Evolutionary conservation across 352 stramenopile species (phyloP), one percentile per base, ranked within the genome.

Genomic region (Phytophthora palmivora): DNA sequence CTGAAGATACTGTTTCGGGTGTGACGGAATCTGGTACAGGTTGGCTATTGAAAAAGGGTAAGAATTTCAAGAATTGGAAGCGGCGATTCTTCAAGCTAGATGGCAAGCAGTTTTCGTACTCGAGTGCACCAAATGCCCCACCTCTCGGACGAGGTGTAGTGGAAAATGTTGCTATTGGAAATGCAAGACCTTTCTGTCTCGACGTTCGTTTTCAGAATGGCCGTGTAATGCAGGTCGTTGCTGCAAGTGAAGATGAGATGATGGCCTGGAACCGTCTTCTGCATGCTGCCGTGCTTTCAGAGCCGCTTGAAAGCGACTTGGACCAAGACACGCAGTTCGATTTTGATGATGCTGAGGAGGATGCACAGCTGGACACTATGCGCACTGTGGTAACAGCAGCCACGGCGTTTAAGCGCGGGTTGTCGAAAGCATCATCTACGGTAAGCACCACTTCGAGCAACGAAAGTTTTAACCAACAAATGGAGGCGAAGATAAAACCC

Each of bases 51-150:
- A 88, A 88, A 58, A 88, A 83, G 41, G 76, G 78, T 21, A 67
- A 82, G 52, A 85, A 84, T 42, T 83, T 87, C 61, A 84, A 83
- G 65, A 87, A 73, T 5, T 90, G 81, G 81, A 88, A 88, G 54
- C 72, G 79, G 1, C 76, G 81, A 32, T 90, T 75, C 57, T 87
- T 90, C 53, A 67, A 79, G 16, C 59, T 90, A 2, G 72, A 88
- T 11, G 72, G 77, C 18, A 83, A 82, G 19, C 69, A 79, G 45
- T 65, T 95, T 1, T 85, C 75, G 19, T 95, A 95, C 50, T 67
- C 76, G 7, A 70, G 54, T 26, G 75, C 63, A 10, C 45, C 74
- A 7, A 68, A 72, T 10, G 70, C 78, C 6, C 61, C 56, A 36
- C 34, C 72, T 19, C 59, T 93, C 0, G 82, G 82, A 22, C 79